These are phyloP conservation scores for Venturia pyrina DNA, from an alignment of 2,329 filamentous ascomycete genomes.

Conservation along the genomic window DNA sequence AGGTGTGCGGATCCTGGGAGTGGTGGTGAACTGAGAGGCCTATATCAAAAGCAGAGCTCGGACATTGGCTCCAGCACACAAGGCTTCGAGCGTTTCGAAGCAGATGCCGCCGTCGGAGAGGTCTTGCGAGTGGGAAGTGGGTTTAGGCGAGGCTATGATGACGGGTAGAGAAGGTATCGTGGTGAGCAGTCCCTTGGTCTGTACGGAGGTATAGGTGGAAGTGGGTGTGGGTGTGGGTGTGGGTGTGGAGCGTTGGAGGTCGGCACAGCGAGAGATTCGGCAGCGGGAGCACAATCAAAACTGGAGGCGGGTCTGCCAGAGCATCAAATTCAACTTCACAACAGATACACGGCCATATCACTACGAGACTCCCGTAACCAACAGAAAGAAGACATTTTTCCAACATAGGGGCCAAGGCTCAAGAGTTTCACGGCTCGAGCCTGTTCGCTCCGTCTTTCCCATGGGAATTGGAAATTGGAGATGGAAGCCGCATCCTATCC, in stretches of 20 bases:
- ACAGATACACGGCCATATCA: background rate
- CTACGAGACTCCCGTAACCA: background rate
- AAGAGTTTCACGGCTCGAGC: background rate
- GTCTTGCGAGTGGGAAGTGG: background rate
- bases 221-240: background rate
- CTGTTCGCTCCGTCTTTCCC: background rate
- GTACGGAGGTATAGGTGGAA: background rate
- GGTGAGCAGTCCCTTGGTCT: background rate
- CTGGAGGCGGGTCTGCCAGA: background rate
- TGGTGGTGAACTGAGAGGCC: background rate
- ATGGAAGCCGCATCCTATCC: background rate
- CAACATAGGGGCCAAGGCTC: background rate
- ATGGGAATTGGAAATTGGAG: background rate
- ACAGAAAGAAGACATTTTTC: background rate
- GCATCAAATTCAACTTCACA: background rate
- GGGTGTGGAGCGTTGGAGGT: background rate
- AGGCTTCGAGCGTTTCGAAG: constrained; percentile 1
- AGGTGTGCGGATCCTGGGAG: background rate
- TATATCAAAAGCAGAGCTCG: constrained; percentile 5
- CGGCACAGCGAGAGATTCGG: background rate
- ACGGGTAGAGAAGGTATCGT: background rate
- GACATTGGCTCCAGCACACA: constrained; percentile 2
- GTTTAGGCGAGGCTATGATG: background rate
- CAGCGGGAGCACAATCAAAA: background rate
- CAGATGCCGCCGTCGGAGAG: background rate